Conservation (phyloP, 2,329 filamentous ascomycete species). For the Claviceps pazoutovae region DNA sequence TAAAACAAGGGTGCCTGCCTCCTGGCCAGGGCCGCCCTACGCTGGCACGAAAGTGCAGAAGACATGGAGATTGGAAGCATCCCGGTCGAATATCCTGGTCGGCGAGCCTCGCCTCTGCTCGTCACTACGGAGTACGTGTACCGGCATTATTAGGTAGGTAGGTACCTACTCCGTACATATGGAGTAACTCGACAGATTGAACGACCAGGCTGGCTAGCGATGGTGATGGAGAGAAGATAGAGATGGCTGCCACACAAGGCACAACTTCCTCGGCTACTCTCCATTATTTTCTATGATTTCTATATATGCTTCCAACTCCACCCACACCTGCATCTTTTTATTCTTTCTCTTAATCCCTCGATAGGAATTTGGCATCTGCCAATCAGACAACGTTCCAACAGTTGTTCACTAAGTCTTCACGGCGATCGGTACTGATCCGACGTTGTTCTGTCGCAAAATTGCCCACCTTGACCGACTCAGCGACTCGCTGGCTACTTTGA, state of each 20-base stretch:
- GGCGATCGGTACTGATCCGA: constrained; percentile 13
- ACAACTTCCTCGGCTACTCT: too few species aligned
- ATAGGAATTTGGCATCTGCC: constrained; percentile 25
- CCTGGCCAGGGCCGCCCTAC: too few species aligned
- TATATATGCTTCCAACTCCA: constrained; percentile 18
- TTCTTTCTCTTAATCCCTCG: constrained; percentile 8
- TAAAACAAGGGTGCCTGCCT: too few species aligned
- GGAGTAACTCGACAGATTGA: too few species aligned
- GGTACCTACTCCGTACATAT: too few species aligned
- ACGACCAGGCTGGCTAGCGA: too few species aligned
- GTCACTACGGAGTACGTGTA: too few species aligned
- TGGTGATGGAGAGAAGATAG: not conserved
- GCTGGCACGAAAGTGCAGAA: too few species aligned
- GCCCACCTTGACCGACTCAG: constrained; percentile 1
- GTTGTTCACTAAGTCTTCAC: constrained; percentile 7
- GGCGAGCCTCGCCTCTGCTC: too few species aligned
- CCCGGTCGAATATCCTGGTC: too few species aligned
- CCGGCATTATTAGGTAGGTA: too few species aligned
- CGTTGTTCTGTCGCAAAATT: constrained; percentile 14
- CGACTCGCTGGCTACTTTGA: constrained; percentile 15
- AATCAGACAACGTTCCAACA: constrained; percentile 16
- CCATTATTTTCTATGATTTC: constrained; percentile 3
- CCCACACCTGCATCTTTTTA: constrained; percentile 11
- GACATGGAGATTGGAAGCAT: too few species aligned
- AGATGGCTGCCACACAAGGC: not conserved